Evolutionary conservation across 306 rosid genomes (phyloP).

Genomic region (Astragalus membranaceus): DNA sequence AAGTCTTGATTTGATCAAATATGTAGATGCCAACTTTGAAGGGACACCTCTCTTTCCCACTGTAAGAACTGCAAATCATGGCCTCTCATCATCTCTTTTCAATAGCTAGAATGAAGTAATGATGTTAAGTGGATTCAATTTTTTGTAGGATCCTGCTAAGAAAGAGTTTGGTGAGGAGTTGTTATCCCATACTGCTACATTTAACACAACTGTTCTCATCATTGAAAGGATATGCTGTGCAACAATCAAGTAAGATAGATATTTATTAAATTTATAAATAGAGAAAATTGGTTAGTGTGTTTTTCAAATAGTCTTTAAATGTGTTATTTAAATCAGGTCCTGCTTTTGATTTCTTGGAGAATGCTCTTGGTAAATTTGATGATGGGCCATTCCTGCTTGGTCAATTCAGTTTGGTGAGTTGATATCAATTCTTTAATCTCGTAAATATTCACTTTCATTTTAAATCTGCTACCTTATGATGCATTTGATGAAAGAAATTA

Average conservation of each 20-base stretch:
- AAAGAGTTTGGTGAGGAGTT: constrained; percentile 56
- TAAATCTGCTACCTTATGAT: too few relatives aligned
- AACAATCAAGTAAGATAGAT: too few relatives aligned
- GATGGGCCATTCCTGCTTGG: constrained; percentile 80
- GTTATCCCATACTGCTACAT: constrained; percentile 45
- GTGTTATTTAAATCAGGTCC: constrained; percentile 30
- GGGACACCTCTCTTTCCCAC: constrained; percentile 48
- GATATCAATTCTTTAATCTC: not conserved
- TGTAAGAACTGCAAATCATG: too few relatives aligned
- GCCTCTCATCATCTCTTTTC: too few relatives aligned
- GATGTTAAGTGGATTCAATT: not conserved
- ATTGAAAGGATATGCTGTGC: too few relatives aligned
- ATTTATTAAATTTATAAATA: too few relatives aligned
- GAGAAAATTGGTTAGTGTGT: not conserved
- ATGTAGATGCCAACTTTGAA: constrained; percentile 48
- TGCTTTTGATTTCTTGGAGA: constrained; percentile 70
- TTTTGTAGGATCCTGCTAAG: constrained; percentile 56
- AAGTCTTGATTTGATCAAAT: constrained; percentile 81
- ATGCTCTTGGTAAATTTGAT: constrained; percentile 58
- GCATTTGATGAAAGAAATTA: too few relatives aligned
- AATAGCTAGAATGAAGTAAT: not conserved
- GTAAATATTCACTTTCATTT: too few relatives aligned
- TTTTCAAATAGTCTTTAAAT: not conserved
- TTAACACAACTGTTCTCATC: too few relatives aligned
- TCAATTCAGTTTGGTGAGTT: constrained; percentile 61